Evolutionary conservation across 768 basidiomycete genomes (phyloP).

Genomic region (Lactifluus volemus): DNA sequence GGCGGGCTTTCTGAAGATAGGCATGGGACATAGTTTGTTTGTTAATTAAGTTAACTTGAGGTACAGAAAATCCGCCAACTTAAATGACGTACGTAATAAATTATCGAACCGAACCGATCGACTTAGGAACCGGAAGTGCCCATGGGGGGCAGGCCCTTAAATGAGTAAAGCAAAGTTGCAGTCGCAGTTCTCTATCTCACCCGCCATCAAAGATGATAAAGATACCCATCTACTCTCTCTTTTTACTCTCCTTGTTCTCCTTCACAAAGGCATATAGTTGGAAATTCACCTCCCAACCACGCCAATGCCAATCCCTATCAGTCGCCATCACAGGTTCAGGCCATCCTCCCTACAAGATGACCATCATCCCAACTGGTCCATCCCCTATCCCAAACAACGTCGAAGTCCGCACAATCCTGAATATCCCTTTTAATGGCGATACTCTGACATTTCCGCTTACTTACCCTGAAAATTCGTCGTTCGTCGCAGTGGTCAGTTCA

Average conservation of each 20-base stretch:
- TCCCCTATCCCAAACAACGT: slow-evolving; percentile 49
- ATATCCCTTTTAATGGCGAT: slow-evolving; percentile 39
- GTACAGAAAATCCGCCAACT: too few species aligned
- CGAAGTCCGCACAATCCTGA: slow-evolving; percentile 55
- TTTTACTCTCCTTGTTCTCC: slow-evolving; percentile 16
- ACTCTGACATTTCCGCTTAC: slow-evolving; percentile 47
- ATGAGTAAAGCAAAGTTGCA: neutral
- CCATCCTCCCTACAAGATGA: slow-evolving; percentile 54
- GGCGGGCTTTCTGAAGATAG: slow-evolving; percentile 44
- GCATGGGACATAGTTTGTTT: slow-evolving; percentile 21
- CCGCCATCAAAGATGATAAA: neutral
- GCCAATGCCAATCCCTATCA: slow-evolving; percentile 59
- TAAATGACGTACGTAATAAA: too few species aligned
- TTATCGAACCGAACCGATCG: too few species aligned
- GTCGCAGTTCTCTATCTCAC: neutral
- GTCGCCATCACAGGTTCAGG: slow-evolving; percentile 54
- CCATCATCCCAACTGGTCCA: slow-evolving; percentile 61
- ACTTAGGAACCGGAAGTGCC: too few species aligned
- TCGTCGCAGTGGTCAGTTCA: slow-evolving; percentile 64
- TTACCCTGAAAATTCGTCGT: slow-evolving; percentile 60
- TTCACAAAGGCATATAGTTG: slow-evolving; percentile 35
- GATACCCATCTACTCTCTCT: slow-evolving; percentile 6
- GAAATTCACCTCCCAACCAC: slow-evolving; percentile 37
- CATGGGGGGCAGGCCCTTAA: too few species aligned
- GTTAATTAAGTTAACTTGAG: too few species aligned